Conservation (phyloP, 495 filamentous ascomycete species). For the Daldinia grandis region DNA sequence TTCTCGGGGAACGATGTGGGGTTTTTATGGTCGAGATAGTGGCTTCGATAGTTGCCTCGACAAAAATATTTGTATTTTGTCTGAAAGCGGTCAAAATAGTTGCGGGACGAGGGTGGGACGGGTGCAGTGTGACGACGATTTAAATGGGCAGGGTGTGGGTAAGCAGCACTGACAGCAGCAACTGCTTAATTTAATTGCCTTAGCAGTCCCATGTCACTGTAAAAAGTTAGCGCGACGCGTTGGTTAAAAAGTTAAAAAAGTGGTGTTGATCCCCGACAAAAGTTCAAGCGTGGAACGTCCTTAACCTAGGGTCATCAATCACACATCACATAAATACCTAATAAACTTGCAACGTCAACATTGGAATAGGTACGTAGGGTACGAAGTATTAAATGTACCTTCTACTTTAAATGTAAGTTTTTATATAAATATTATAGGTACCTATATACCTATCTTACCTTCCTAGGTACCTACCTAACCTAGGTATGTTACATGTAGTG, state of each 20-base stretch:
- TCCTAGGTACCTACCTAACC: too few species aligned
- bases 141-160: neutral
- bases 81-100: slow-evolving; percentile 33
- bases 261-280: slow-evolving; percentile 7
- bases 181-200: neutral
- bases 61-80: slow-evolving; percentile 24
- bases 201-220: neutral
- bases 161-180: neutral
- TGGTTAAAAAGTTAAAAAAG: slow-evolving; percentile 6
- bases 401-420: neutral
- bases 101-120: slow-evolving; percentile 8
- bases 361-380: neutral
- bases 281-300: neutral
- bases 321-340: neutral
- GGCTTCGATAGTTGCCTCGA: slow-evolving; percentile 24
- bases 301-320: neutral
- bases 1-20: neutral
- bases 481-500: too few species aligned
- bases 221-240: slow-evolving; percentile 29
- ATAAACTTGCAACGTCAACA: neutral
- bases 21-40: neutral
- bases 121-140: neutral
- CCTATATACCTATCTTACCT: too few species aligned
- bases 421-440: neutral
- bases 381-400: neutral